phyloP scores from a whole-genome alignment of 345 rosid species.

The Brassica napus region Da-Ae NC_063450.1:43243501-43244000 shows the following conservation, averaged over 20 bases:
- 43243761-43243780: slow-evolving; percentile 88
- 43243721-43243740: slow-evolving; percentile 84
- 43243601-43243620: slow-evolving; percentile 48
- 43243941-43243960: slow-evolving; percentile 94
- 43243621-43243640: not conserved
- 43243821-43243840: slow-evolving; percentile 96
- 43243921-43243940: slow-evolving; percentile 90
- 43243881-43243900: slow-evolving; percentile 93
- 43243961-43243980: slow-evolving; percentile 85
- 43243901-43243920: slow-evolving; percentile 88
- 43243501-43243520: slow-evolving; percentile 99
- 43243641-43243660: slow-evolving; percentile 14
- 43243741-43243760: slow-evolving; percentile 91
- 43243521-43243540: slow-evolving; percentile 98
- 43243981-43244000: slow-evolving; percentile 93
- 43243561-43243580: slow-evolving; percentile 87
- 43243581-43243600: slow-evolving; percentile 73
- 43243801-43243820: slow-evolving; percentile 97
- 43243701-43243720: slow-evolving; percentile 96
- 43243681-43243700: slow-evolving; percentile 97
- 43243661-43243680: slow-evolving; percentile 76
- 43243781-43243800: slow-evolving; percentile 94
- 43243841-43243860: slow-evolving; percentile 95
- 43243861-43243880: slow-evolving; percentile 95
- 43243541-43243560: slow-evolving; percentile 95